Evolutionary conservation across 306 rosid genomes (phyloP).

Genomic region (Prunus armeniaca): DNA sequence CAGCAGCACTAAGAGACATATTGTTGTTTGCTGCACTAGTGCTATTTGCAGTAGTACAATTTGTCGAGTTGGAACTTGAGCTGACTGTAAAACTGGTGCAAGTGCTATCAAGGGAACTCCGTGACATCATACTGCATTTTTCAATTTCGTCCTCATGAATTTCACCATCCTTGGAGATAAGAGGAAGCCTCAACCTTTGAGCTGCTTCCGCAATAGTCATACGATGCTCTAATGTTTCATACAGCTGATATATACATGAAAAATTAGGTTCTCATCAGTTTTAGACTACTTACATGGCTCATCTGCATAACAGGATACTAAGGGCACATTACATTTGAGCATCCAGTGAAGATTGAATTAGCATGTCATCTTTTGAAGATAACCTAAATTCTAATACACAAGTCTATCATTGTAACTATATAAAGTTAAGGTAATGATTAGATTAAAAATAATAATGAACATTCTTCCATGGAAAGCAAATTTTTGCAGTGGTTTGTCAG

Average conservation of each 20-base stretch:
- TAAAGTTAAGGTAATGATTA: neutral
- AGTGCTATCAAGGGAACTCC: slow-evolving; percentile 70
- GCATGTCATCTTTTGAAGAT: no score
- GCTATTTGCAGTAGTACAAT: slow-evolving; percentile 56
- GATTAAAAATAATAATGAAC: neutral
- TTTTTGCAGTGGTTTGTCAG: neutral
- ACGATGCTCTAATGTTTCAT: slow-evolving; percentile 82
- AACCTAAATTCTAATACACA: no score
- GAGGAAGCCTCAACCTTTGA: slow-evolving; percentile 87
- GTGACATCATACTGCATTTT: slow-evolving; percentile 59
- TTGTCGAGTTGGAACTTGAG: slow-evolving; percentile 63
- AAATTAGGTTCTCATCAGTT: slow-evolving; percentile 7
- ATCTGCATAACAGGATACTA: neutral
- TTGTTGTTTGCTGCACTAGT: slow-evolving; percentile 39
- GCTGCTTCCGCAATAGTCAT: slow-evolving; percentile 89
- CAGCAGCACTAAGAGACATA: slow-evolving; percentile 41
- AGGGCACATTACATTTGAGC: neutral
- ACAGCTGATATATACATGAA: slow-evolving; percentile 50
- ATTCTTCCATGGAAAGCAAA: neutral
- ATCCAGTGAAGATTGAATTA: neutral
- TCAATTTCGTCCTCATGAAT: slow-evolving; percentile 82
- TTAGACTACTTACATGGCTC: neutral
- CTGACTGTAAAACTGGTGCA: slow-evolving; percentile 46
- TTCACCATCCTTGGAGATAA: slow-evolving; percentile 88
- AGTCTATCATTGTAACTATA: neutral